Conservation (phyloP, 129 eudicot species). For the Tagetes patula region DNA sequence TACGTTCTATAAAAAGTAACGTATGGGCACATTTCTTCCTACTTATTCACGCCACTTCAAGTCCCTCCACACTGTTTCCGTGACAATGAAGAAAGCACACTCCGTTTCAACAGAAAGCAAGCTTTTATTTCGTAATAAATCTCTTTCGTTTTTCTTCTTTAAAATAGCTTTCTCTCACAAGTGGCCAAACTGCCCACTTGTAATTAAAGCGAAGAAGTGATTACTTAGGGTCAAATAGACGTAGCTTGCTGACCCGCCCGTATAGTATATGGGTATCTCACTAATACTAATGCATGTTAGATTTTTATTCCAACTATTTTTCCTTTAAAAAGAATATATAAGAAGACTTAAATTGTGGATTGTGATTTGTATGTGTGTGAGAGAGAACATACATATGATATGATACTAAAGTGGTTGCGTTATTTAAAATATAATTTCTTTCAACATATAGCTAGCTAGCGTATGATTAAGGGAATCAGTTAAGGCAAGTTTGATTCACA, state of each 20-base stretch:
- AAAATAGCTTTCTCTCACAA: too few relatives aligned
- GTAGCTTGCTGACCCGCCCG: not conserved
- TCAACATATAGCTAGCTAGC: not conserved
- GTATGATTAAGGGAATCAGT: conserved; percentile 30
- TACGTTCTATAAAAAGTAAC: not conserved
- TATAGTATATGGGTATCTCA: not conserved
- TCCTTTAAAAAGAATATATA: not conserved
- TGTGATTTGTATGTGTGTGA: not conserved
- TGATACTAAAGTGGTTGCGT: not conserved
- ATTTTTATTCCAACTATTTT: not conserved
- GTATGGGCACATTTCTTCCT: not conserved
- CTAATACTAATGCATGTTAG: not conserved
- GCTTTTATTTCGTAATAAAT: not conserved
- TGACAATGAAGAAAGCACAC: not conserved
- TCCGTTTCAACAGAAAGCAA: not conserved
- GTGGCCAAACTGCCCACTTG: too few relatives aligned
- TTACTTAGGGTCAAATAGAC: not conserved
- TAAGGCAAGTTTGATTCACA: conserved; percentile 31
- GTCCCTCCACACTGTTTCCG: not conserved
- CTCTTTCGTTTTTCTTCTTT: too few relatives aligned
- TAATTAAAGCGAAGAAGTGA: too few relatives aligned
- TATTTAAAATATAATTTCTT: not conserved
- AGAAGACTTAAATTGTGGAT: too few relatives aligned
- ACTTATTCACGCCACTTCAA: not conserved
- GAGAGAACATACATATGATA: not conserved